Evolutionary conservation across 768 basidiomycete species (phyloP), one percentile per base, ranked within the genome.

Genomic region (Glaciozyma antarctica): DNA sequence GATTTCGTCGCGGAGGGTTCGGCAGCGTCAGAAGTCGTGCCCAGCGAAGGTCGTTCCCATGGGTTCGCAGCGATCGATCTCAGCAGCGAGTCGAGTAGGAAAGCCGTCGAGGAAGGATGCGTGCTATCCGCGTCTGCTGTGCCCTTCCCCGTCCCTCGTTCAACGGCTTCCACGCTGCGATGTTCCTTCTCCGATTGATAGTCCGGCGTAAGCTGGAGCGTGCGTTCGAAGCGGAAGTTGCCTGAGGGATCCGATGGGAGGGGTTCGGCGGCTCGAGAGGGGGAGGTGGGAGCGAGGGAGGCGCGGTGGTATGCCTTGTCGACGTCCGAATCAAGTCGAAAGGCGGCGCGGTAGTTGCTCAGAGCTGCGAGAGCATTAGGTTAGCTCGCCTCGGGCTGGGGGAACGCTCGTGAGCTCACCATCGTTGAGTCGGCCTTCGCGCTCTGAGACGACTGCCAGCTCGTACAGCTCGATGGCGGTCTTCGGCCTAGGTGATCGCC

Each of bases 401-500:
- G 12, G 43, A 28, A 2, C 17, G 26, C 38, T 9, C 1, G 3
- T 13, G 53, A 43, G 58, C 71, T 24, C 22, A 70, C 69, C 69
- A 48, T 70, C 68, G 19, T 70, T 68, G 47, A 74, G 38, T 24
- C 69, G 49, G 9, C 73, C 73, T 34, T 71, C 65, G 15, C 57
- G 59, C 60, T 74, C 73, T 22, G 56, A 52, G 49, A 3, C 21
- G 0, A 74, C 73, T 0, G 73, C 73, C 4, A 30, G 52, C 17
- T 30, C 28, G 58, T 74, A 74, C 28, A 69, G 59, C 54, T 72
- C 73, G 32, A 74, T 45, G 2, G 73, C 73, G 4, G 63, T 58
- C 47, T 54, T 55, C 2, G 69, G 65, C 15, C 65, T 24, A 16
- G 12, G 34, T 21, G 32, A 32, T 51, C 54, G 24, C 30, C 38